phyloP scores from a whole-genome alignment of 2,329 filamentous ascomycete genomes.

The Pyrenophora seminiperda region DNA sequence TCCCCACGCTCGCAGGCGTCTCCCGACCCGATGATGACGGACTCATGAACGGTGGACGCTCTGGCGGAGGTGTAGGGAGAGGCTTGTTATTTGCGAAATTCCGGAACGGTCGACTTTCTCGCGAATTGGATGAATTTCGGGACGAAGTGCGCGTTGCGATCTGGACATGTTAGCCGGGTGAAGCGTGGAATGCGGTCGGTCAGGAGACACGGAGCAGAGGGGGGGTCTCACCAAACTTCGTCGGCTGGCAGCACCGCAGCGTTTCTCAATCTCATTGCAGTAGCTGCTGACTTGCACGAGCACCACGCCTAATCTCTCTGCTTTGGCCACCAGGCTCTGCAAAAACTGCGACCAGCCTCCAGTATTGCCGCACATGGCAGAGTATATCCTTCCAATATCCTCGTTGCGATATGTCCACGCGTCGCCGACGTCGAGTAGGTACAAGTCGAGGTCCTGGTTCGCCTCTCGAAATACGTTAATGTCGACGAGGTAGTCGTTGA shows the following conservation, averaged over 20 bases:
- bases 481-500: constrained; percentile 80
- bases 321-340: constrained; percentile 73
- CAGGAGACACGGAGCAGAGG: constrained; percentile 4
- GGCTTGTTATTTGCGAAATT: constrained; percentile 45
- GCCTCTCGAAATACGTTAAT: constrained; percentile 77
- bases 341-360: constrained; percentile 88
- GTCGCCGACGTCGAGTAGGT: constrained; percentile 70
- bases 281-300: constrained; percentile 76
- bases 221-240: constrained; percentile 68
- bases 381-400: constrained; percentile 74
- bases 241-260: constrained; percentile 81
- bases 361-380: constrained; percentile 90
- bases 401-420: constrained; percentile 62
- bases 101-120: constrained; percentile 41
- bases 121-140: constrained; percentile 43
- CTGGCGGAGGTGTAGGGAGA: constrained; percentile 41
- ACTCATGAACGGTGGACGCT: constrained; percentile 34
- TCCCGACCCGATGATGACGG: constrained; percentile 24
- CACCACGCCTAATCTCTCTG: constrained; percentile 69
- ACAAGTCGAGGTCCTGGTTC: constrained; percentile 75
- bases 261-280: constrained; percentile 82
- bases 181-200: background rate
- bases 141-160: constrained; percentile 48
- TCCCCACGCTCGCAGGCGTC: constrained; percentile 19
- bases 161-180: constrained; percentile 27